Evolutionary conservation across 139 green algal species (phyloP).

Genomic region (Tetradesmus lagerheimii): DNA sequence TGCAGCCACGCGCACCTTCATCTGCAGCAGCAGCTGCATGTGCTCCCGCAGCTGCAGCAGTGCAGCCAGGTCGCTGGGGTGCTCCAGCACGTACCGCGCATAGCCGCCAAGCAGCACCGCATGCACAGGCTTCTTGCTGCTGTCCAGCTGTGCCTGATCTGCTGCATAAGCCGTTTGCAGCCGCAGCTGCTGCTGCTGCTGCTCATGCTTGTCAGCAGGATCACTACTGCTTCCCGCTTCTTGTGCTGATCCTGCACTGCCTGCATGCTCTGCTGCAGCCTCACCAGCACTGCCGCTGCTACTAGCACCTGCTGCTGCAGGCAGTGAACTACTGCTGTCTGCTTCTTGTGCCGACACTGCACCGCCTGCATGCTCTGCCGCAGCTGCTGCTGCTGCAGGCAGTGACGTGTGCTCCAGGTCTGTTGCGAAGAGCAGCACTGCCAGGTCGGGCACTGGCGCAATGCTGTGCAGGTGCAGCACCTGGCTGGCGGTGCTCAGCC

Average conservation of each 20-base stretch:
- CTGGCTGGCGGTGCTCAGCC: neutral
- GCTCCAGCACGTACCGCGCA: neutral
- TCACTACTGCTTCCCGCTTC: neutral
- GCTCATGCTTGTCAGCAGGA: neutral
- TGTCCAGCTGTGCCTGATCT: neutral
- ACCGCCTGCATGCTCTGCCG: no score
- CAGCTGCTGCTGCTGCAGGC: neutral
- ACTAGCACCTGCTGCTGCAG: no score
- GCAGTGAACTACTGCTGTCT: no score
- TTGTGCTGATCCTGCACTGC: neutral
- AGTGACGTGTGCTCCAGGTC: neutral
- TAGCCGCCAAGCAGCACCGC: neutral
- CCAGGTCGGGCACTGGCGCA: conserved; percentile 16
- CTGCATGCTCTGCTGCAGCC: neutral
- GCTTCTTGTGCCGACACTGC: no score
- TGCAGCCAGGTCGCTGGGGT: neutral
- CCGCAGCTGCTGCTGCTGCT: no score
- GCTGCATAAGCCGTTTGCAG: no score
- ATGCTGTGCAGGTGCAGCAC: neutral
- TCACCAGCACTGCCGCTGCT: no score
- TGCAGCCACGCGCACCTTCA: conserved; percentile 5
- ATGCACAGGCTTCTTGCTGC: neutral
- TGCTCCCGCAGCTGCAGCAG: conserved; percentile 30
- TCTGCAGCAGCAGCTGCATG: conserved; percentile 40
- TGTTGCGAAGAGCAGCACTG: conserved; percentile 32